Evolutionary conservation across 495 filamentous ascomycete genomes (phyloP).

Genomic region (Penicillium cinerascens): DNA sequence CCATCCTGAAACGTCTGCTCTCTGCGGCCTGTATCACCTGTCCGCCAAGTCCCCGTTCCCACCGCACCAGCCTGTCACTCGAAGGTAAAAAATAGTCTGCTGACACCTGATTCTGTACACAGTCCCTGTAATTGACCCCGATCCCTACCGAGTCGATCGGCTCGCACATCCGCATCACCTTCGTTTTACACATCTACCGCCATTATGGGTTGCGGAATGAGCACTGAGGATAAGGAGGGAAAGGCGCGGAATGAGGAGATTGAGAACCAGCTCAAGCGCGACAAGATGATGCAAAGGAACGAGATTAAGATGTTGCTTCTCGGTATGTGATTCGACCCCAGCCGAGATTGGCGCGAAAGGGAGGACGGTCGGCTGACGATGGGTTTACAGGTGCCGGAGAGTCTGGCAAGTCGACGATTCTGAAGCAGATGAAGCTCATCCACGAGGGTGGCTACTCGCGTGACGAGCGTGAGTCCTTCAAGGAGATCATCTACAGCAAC

Average conservation of each 20-base stretch:
- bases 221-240: constrained; percentile 99
- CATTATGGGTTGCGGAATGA: constrained; percentile 99
- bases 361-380: constrained; percentile 10
- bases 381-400: constrained; percentile 81
- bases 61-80: not conserved
- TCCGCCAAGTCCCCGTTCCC: constrained; percentile 10
- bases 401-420: constrained; percentile 98
- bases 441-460: constrained; percentile 56
- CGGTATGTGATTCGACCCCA: constrained; percentile 55
- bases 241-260: constrained; percentile 99
- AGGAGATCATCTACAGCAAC: constrained; percentile 98
- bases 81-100: constrained; percentile 5
- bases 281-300: constrained; percentile 92
- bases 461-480: constrained; percentile 61
- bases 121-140: constrained; percentile 16
- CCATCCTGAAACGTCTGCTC: constrained; percentile 26
- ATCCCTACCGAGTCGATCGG: constrained; percentile 17
- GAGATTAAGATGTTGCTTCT: constrained; percentile 99
- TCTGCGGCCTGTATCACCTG: constrained; percentile 23
- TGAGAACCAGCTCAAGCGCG: constrained; percentile 93
- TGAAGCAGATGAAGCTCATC: constrained; percentile 93
- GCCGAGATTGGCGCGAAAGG: not conserved
- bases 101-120: constrained; percentile 4
- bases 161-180: constrained; percentile 15
- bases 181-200: constrained; percentile 32